Base-by-base conservation (phyloP, 192 early-diverging fungal genomes). In the Podila minutissima region DNA sequence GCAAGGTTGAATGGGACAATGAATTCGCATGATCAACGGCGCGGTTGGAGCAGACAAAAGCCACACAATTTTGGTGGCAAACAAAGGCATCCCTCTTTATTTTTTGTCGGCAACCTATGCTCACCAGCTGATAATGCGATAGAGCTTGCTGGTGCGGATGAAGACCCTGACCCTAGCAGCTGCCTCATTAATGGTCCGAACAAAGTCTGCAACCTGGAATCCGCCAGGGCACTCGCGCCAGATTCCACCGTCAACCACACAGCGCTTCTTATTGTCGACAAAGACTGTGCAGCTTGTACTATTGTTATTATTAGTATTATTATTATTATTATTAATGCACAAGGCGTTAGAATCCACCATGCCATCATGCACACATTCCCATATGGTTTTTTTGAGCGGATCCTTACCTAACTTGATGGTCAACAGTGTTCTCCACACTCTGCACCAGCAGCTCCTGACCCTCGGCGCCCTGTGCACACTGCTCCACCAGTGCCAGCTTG, bases 221-320 rank as follows among this genome's bases (percentile, higher is more conserved):
- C 85, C 85, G 46, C 71, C 85, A 22, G 77, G 71, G 35, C 85
- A 86, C 13, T 86, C 70, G 11, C 83, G 71, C 77, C 77, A 81
- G 2, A 65, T n/a, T 0, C 87, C 89, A n/a, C 83, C 84, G 66
- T 93, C 92, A 31, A 88, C 74, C 3, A 92, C 87, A 74, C 92
- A 93, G 17, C 89, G 75, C 38, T 62, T 82, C 74, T 87, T 87
- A 32, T 88, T 84, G 41, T 89, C 70, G 31, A 93, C 85, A 70
- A 81, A 88, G 32, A 93, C 84, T 2, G 91, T 92, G 32, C 90
- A 91, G 69, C 90, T 91, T 15, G 77, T 73, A 28, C 77, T 81
- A 65, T 29, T 29, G 3, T 37, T 29, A n/a, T 28, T 50, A 17
- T 10, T 46, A 8, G 1, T 29, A 29, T 37, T 29, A n/a, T 28